These are phyloP conservation scores for Neurospora sp. DNA, from an alignment of 495 filamentous ascomycete genomes.

Conservation along the genomic window DNA sequence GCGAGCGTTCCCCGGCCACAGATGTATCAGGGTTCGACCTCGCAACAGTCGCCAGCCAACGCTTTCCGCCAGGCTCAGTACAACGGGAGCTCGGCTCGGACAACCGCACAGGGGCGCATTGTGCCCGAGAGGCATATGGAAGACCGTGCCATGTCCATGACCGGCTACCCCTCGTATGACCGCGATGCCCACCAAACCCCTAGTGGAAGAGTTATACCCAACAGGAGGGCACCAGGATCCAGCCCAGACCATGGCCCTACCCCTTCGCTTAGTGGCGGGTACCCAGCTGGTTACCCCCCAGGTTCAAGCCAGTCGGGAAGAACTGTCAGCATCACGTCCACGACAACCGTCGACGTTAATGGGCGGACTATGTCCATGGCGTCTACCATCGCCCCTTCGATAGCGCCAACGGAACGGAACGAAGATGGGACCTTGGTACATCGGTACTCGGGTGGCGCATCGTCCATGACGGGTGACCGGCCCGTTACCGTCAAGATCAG, in stretches of 20 bases:
- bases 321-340: slow-evolving; percentile 44
- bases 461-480: slow-evolving; percentile 39
- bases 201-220: slow-evolving; percentile 81
- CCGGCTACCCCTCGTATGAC: slow-evolving; percentile 63
- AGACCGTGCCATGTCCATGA: slow-evolving; percentile 93
- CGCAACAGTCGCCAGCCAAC: slow-evolving; percentile 56
- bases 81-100: slow-evolving; percentile 50
- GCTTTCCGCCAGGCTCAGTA: slow-evolving; percentile 71
- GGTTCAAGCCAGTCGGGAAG: slow-evolving; percentile 31
- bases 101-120: slow-evolving; percentile 78
- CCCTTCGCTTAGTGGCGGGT: slow-evolving; percentile 6
- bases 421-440: slow-evolving; percentile 35
- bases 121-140: slow-evolving; percentile 80
- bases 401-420: slow-evolving; percentile 19
- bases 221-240: slow-evolving; percentile 36
- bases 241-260: slow-evolving; percentile 9
- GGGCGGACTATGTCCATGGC: slow-evolving; percentile 78
- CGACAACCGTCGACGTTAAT: slow-evolving; percentile 25
- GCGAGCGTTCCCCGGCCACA: slow-evolving; percentile 58
- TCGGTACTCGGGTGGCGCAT: slow-evolving; percentile 30
- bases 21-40: slow-evolving; percentile 54
- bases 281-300: slow-evolving; percentile 16
- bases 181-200: slow-evolving; percentile 76
- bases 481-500: slow-evolving; percentile 42
- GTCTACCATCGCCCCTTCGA: slow-evolving; percentile 44